Evolutionary conservation across 1,284 basidiomycete species (phyloP).

Genomic region (Phellinidium pouzarii): DNA sequence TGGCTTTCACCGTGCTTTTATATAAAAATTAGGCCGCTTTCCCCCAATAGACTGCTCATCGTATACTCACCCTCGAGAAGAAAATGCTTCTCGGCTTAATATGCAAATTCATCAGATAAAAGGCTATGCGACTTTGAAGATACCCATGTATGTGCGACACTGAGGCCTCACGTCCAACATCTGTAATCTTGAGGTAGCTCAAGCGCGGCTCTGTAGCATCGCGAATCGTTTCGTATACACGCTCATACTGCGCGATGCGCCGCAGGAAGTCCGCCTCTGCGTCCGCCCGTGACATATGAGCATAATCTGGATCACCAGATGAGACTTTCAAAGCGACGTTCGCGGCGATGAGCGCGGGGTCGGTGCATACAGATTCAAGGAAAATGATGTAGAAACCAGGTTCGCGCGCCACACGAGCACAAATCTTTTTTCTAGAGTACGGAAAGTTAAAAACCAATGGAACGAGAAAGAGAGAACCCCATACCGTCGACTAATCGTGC

Average conservation of each 20-base stretch:
- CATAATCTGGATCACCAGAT: slow-evolving; percentile 97
- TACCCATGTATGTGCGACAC: slow-evolving; percentile 88
- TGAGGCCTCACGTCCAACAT: slow-evolving; percentile 82
- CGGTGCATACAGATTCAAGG: slow-evolving; percentile 91
- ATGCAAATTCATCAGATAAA: slow-evolving; percentile 98
- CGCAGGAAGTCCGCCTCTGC: slow-evolving; percentile 88
- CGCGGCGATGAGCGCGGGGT: slow-evolving; percentile 88
- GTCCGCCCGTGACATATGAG: slow-evolving; percentile 77
- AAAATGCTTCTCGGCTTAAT: slow-evolving; percentile 96
- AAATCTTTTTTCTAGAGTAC: slow-evolving; percentile 64
- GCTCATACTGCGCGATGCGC: slow-evolving; percentile 90
- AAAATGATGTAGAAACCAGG: slow-evolving; percentile 90
- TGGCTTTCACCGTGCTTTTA: slow-evolving; percentile 95
- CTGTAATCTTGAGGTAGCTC: slow-evolving; percentile 82
- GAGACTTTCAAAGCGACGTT: slow-evolving; percentile 95
- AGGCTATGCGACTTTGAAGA: slow-evolving; percentile 92
- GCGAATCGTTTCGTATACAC: slow-evolving; percentile 89
- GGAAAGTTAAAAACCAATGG: slow-evolving; percentile 11
- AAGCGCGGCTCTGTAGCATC: slow-evolving; percentile 67
- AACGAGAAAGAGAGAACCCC: slow-evolving; percentile 13
- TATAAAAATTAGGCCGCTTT: slow-evolving; percentile 12
- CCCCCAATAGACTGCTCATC: background rate
- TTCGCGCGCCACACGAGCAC: slow-evolving; percentile 80
- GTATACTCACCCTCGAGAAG: slow-evolving; percentile 73
- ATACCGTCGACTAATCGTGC: slow-evolving; percentile 69